Evolutionary conservation across 179 eudicot species (phyloP).

Genomic region (Monotropa hypopitys): DNA sequence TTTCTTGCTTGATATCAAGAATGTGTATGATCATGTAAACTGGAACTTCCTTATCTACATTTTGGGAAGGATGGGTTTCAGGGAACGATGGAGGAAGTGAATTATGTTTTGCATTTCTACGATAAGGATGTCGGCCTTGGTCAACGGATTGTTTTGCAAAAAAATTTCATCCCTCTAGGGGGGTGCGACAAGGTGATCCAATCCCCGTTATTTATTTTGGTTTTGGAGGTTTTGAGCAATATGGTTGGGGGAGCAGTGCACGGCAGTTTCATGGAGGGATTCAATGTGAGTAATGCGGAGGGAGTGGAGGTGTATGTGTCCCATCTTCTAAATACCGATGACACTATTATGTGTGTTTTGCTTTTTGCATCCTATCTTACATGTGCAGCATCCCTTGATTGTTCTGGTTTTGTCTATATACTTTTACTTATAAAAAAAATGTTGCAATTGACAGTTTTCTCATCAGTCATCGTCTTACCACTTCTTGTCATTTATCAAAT

Average conservation of each 20-base stretch:
- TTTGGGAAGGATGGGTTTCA: not conserved
- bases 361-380: too few species aligned
- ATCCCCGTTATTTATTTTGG: not conserved
- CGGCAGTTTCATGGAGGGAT: not conserved
- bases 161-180: not conserved
- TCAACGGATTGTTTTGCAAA: not conserved
- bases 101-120: not conserved
- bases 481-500: too few species aligned
- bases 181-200: not conserved
- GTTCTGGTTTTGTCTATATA: too few species aligned
- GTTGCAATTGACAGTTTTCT: too few species aligned
- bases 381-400: too few species aligned
- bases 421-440: too few species aligned
- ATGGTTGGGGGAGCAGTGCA: not conserved
- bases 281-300: not conserved
- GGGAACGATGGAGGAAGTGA: not conserved
- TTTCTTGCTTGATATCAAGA: not conserved
- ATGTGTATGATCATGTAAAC: not conserved
- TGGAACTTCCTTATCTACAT: not conserved
- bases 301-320: not conserved
- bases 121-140: not conserved
- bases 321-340: too few species aligned
- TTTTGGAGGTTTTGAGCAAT: not conserved
- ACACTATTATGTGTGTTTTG: too few species aligned
- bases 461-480: too few species aligned